These are phyloP conservation scores for Nitzschia palea DNA, from an alignment of 108 stramenopile genomes.

Conservation along the genomic window DNA sequence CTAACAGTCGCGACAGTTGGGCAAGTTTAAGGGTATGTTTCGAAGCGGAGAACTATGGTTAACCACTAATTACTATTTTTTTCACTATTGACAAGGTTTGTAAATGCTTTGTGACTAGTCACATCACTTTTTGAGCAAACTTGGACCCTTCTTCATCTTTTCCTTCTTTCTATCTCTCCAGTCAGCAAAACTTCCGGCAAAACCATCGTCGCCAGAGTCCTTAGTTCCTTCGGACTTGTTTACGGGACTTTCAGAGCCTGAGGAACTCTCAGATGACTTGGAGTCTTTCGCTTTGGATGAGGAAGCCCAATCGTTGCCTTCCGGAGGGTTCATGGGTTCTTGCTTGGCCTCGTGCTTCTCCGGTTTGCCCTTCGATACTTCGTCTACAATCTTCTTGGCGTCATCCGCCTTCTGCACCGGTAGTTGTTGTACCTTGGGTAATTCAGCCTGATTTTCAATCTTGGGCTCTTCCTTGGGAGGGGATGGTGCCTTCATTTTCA, in stretches of 20 bases:
- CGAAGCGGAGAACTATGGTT: too few species aligned
- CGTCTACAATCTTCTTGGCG: not conserved
- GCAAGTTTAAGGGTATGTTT: too few species aligned
- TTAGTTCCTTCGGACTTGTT: constrained; percentile 45
- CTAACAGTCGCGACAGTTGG: too few species aligned
- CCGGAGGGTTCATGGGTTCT: not conserved
- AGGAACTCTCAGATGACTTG: not conserved
- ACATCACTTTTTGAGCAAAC: constrained; percentile 29
- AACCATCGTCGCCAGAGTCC: constrained; percentile 57
- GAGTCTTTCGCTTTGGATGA: not conserved
- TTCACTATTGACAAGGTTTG: too few species aligned
- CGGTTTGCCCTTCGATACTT: not conserved
- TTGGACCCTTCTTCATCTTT: constrained; percentile 37
- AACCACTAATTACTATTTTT: too few species aligned
- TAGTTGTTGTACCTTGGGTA: not conserved
- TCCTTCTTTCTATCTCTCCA: constrained; percentile 61
- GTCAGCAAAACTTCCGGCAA: constrained; percentile 82
- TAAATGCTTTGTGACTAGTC: too few species aligned
- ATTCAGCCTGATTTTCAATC: not conserved
- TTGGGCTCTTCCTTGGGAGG: not conserved
- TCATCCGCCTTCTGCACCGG: not conserved
- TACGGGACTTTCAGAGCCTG: not conserved
- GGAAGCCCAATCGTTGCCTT: not conserved
- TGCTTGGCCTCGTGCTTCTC: not conserved
- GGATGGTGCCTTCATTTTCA: not conserved